phyloP scores from a whole-genome alignment of 805 yeast genomes.

The Jamesozyma piceae region DNA sequence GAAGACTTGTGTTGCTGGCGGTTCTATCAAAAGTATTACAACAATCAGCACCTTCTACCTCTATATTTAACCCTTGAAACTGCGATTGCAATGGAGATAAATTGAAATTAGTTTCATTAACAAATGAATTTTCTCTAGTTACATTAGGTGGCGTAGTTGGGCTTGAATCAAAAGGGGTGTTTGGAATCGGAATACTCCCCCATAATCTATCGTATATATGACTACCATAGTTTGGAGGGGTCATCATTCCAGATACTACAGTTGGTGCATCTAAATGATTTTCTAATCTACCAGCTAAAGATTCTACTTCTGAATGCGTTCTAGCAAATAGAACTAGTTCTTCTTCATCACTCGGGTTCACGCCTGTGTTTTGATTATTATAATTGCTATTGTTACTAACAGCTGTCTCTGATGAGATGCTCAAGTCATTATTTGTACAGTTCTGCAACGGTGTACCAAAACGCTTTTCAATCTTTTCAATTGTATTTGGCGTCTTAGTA shows the following conservation, averaged over 20 bases:
- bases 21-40: neutral
- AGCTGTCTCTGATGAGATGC: neutral
- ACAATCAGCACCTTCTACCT: neutral
- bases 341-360: conserved; percentile 22
- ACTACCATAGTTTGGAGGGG: conserved; percentile 79
- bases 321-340: conserved; percentile 35
- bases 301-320: conserved; percentile 26
- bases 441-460: conserved; percentile 1
- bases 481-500: conserved; percentile 15
- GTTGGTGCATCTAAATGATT: conserved; percentile 7
- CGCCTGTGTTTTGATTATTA: conserved; percentile 3
- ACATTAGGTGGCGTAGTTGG: conserved; percentile 2
- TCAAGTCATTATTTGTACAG: conserved; percentile 2
- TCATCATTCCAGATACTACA: conserved; percentile 39
- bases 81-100: too few species aligned
- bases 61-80: neutral
- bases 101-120: neutral
- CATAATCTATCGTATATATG: conserved; percentile 76
- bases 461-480: conserved; percentile 3
- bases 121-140: neutral
- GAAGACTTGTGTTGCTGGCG: neutral
- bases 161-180: conserved; percentile 4
- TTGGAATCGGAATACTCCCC: conserved; percentile 32
- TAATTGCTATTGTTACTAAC: conserved; percentile 8
- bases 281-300: conserved; percentile 5